These are phyloP conservation scores for Phytophthora hibernalis DNA, from an alignment of 352 stramenopile species.

Conservation along the genomic window DNA sequence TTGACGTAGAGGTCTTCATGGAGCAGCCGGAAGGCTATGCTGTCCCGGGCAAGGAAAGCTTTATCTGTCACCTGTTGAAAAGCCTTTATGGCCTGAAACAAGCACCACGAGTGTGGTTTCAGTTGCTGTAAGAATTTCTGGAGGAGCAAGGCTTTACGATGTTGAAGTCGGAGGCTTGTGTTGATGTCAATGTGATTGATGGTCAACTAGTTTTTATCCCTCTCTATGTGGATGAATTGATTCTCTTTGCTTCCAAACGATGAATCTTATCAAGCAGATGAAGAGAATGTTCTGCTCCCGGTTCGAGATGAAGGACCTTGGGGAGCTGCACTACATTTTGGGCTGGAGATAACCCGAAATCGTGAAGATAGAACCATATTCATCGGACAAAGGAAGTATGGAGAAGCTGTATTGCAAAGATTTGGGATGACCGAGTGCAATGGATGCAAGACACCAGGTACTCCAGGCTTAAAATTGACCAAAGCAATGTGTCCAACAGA, in stretches of 20 bases:
- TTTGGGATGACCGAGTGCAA: slow-evolving; percentile 4
- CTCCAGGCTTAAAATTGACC: slow-evolving; percentile 16
- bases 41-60: slow-evolving; percentile 20
- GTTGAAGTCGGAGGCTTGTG: slow-evolving; percentile 32
- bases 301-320: slow-evolving; percentile 36
- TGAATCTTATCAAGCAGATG: slow-evolving; percentile 14
- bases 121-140: slow-evolving; percentile 21
- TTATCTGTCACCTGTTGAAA: slow-evolving; percentile 23
- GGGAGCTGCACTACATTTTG: slow-evolving; percentile 28
- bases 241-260: slow-evolving; percentile 31
- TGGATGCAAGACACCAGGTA: slow-evolving; percentile 11
- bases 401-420: slow-evolving; percentile 10
- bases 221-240: slow-evolving; percentile 34
- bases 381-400: slow-evolving; percentile 24
- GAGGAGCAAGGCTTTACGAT: slow-evolving; percentile 22
- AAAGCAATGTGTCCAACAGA: slow-evolving; percentile 26
- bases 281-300: slow-evolving; percentile 12
- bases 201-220: slow-evolving; percentile 9
- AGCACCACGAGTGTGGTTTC: slow-evolving; percentile 35
- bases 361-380: slow-evolving; percentile 7
- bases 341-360: slow-evolving; percentile 27
- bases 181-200: slow-evolving; percentile 23
- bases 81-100: slow-evolving; percentile 34
- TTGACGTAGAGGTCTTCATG: slow-evolving; percentile 32
- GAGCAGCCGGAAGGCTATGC: slow-evolving; percentile 24